Evolutionary conservation across 192 early-diverging fungal genomes (phyloP).

Genomic region (Chytriomyces confervae): DNA sequence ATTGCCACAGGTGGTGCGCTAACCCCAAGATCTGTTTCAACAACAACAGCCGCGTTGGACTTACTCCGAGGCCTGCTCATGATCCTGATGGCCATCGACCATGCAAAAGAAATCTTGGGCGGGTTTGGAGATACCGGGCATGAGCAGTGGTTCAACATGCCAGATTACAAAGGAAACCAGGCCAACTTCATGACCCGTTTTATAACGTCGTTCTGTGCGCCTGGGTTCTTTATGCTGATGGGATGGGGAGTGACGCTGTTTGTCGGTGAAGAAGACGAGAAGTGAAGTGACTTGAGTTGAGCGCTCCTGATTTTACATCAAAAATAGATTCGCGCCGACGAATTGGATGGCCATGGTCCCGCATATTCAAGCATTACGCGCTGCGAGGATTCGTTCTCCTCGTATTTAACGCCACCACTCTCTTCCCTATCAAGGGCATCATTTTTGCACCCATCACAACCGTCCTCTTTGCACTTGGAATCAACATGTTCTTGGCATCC

Average conservation of each 20-base stretch:
- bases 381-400: constrained; percentile 43
- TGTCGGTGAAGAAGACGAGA: constrained; percentile 12
- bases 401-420: constrained; percentile 33
- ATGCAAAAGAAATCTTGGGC: constrained; percentile 35
- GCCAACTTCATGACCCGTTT: constrained; percentile 43
- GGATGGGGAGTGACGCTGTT: constrained; percentile 48
- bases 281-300: not conserved
- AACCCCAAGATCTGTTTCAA: too few relatives aligned
- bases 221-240: constrained; percentile 52
- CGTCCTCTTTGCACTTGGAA: constrained; percentile 48
- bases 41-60: constrained; percentile 16
- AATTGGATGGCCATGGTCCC: constrained; percentile 38
- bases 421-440: not conserved
- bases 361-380: constrained; percentile 46
- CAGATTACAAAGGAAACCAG: constrained; percentile 38
- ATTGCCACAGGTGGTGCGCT: too few relatives aligned
- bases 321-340: constrained; percentile 23
- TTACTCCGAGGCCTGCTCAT: constrained; percentile 22
- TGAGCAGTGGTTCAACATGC: constrained; percentile 53
- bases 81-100: constrained; percentile 34
- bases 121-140: constrained; percentile 32
- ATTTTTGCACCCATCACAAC: constrained; percentile 28
- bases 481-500: constrained; percentile 48
- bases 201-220: constrained; percentile 48
- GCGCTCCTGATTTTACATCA: not conserved